phyloP scores from a whole-genome alignment of 495 filamentous ascomycete genomes.

The Eremomyces bilateralis region DNA sequence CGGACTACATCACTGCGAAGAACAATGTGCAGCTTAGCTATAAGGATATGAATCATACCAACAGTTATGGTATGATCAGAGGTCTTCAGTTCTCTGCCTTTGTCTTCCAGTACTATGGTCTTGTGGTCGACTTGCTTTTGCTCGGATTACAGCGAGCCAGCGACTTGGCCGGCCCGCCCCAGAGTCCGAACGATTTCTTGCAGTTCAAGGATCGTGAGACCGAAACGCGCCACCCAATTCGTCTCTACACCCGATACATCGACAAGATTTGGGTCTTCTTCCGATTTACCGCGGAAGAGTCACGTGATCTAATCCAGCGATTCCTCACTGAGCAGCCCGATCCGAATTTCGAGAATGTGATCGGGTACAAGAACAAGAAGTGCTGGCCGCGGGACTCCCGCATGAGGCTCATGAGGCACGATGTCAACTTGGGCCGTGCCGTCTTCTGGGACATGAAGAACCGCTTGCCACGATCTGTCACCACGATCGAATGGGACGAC shows the following conservation, averaged over 20 bases:
- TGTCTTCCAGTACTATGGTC: conserved; percentile 96
- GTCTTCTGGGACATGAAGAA: conserved; percentile 99
- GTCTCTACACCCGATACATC: conserved; percentile 91
- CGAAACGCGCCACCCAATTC: conserved; percentile 82
- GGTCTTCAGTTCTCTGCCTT: conserved; percentile 96
- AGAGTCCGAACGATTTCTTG: conserved; percentile 92
- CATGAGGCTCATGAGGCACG: conserved; percentile 97
- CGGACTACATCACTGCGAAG: conserved; percentile 98
- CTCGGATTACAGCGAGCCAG: conserved; percentile 86
- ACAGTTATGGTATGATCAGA: conserved; percentile 95
- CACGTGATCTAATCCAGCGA: conserved; percentile 85
- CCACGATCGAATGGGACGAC: conserved; percentile 98
- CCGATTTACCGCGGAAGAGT: conserved; percentile 81
- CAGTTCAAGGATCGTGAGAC: conserved; percentile 86
- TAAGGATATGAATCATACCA: conserved; percentile 99
- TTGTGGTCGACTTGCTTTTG: conserved; percentile 85
- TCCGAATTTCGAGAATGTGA: conserved; percentile 98
- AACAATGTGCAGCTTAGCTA: conserved; percentile 99
- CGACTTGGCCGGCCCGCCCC: conserved; percentile 92
- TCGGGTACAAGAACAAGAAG: conserved; percentile 97
- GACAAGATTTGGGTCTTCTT: conserved; percentile 98
- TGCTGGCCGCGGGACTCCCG: conserved; percentile 96
- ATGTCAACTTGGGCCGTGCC: conserved; percentile 93
- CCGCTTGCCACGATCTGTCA: conserved; percentile 76
- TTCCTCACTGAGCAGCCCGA: conserved; percentile 97